Conservation (phyloP, 441 rosid species). For the Adansonia gregorii region DNA sequence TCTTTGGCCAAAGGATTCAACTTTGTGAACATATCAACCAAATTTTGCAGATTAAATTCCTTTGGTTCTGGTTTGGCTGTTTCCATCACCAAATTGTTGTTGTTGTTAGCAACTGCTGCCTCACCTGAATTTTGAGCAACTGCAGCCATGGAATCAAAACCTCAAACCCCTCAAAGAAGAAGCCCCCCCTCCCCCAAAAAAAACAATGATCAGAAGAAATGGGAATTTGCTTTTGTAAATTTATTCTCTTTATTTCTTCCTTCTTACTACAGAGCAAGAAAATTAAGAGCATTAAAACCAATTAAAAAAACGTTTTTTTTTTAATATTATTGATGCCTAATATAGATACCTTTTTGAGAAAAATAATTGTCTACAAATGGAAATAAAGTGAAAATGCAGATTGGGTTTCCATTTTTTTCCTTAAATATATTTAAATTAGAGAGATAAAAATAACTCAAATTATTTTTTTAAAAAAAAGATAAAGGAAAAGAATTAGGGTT, state of each 20-base stretch:
- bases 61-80: constrained; percentile 44
- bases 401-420: neutral
- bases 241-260: neutral
- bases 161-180: neutral
- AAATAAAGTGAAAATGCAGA: constrained; percentile 17
- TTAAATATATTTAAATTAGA: neutral
- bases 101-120: constrained; percentile 31
- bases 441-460: constrained; percentile 16
- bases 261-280: neutral
- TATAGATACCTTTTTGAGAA: constrained; percentile 31
- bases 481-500: constrained; percentile 28
- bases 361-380: constrained; percentile 15
- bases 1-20: constrained; percentile 87
- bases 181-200: neutral
- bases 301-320: constrained; percentile 14
- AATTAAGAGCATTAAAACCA: constrained; percentile 22
- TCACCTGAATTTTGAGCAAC: constrained; percentile 61
- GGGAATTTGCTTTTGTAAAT: constrained; percentile 16
- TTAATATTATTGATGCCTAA: constrained; percentile 18
- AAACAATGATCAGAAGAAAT: constrained; percentile 17
- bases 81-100: constrained; percentile 30
- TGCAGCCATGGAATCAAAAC: constrained; percentile 63
- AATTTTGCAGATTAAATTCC: constrained; percentile 66
- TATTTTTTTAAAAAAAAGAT: neutral
- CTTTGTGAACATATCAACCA: constrained; percentile 81